A percentile compares a stretch with the other conserved stretches of the same genome.
These are phyloP conservation scores for Pythium rishiriense DNA, from an alignment of 352 stramenopile genomes.

Conservation along the genomic window DNA sequence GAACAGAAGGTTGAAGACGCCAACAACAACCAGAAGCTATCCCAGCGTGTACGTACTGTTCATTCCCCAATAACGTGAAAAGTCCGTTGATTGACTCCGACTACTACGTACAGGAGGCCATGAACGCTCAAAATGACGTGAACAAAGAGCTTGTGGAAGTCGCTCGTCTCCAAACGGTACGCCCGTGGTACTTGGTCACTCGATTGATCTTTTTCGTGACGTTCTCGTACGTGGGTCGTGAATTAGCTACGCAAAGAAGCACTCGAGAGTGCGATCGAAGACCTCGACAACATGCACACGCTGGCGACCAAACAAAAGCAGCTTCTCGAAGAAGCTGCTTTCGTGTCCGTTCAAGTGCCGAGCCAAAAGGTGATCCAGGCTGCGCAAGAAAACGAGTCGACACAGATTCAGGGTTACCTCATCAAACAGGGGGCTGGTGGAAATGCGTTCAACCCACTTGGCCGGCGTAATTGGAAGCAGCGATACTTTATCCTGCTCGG, in stretches of 20 bases:
- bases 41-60: constrained; percentile 38
- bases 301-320: constrained; percentile 70
- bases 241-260: constrained; percentile 69
- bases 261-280: constrained; percentile 62
- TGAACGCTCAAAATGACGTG: constrained; percentile 56
- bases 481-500: constrained; percentile 85
- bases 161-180: constrained; percentile 64
- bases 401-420: constrained; percentile 78
- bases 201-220: background rate
- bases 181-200: constrained; percentile 4
- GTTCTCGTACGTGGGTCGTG: too few species aligned
- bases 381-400: constrained; percentile 61
- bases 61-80: background rate
- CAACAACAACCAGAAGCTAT: constrained; percentile 57
- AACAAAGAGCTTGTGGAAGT: constrained; percentile 68
- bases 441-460: constrained; percentile 74
- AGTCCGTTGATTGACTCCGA: background rate
- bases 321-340: constrained; percentile 74
- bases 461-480: constrained; percentile 88
- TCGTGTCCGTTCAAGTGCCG: constrained; percentile 78
- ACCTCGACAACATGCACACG: constrained; percentile 64
- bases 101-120: constrained; percentile 34
- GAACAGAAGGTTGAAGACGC: constrained; percentile 54
- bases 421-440: constrained; percentile 86
- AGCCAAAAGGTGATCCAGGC: constrained; percentile 82